Evolutionary conservation across 805 yeast genomes (phyloP).

Genomic region (Zygosaccharomyces bisporus): DNA sequence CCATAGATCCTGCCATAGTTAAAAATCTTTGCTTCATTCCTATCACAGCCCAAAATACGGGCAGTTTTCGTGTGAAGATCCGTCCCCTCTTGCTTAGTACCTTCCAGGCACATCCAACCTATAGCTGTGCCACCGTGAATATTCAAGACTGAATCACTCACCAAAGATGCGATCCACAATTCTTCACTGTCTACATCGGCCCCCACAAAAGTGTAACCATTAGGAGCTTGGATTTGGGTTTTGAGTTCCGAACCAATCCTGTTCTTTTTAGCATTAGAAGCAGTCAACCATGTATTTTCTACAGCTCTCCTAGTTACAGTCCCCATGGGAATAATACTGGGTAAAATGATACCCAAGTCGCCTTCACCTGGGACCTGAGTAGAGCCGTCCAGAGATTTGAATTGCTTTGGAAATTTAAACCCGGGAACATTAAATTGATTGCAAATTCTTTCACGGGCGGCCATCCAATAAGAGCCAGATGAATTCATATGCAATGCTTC

Average conservation of each 20-base stretch:
- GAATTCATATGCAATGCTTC: slow-evolving; percentile 77
- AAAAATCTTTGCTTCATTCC: slow-evolving; percentile 92
- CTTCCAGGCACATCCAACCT: slow-evolving; percentile 99
- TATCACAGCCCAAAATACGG: slow-evolving; percentile 74
- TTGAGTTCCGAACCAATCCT: slow-evolving; percentile 93
- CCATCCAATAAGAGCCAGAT: slow-evolving; percentile 87
- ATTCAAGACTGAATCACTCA: slow-evolving; percentile 86
- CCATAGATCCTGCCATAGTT: slow-evolving; percentile 98
- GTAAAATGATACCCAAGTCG: slow-evolving; percentile 70
- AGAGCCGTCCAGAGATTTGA: slow-evolving; percentile 20
- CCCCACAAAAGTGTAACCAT: slow-evolving; percentile 88
- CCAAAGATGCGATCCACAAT: slow-evolving; percentile 93
- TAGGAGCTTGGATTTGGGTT: slow-evolving; percentile 79
- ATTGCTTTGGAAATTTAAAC: slow-evolving; percentile 30
- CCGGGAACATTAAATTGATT: slow-evolving; percentile 79
- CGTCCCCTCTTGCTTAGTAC: slow-evolving; percentile 85
- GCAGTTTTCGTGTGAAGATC: slow-evolving; percentile 96
- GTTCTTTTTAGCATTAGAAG: slow-evolving; percentile 83
- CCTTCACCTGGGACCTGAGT: slow-evolving; percentile 4
- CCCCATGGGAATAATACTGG: slow-evolving; percentile 88
- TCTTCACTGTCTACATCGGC: slow-evolving; percentile 99
- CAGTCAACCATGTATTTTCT: slow-evolving; percentile 96
- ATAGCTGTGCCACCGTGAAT: slow-evolving; percentile 94
- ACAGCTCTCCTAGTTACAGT: slow-evolving; percentile 95
- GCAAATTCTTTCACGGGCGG: slow-evolving; percentile 78